Evolutionary conservation across 768 basidiomycete genomes (phyloP).

Genomic region (Nevesoporus exiguus): DNA sequence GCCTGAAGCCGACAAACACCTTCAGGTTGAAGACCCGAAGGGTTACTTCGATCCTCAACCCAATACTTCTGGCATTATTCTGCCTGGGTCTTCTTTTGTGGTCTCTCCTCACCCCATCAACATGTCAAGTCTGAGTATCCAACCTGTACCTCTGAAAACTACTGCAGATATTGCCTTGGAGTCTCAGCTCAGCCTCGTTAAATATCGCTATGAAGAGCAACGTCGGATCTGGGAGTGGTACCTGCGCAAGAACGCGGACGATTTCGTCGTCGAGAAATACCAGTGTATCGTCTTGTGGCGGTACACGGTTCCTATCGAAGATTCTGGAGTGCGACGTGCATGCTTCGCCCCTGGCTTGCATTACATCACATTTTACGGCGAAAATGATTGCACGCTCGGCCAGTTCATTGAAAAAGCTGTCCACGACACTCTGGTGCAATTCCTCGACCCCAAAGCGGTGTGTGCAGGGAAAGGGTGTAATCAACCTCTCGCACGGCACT

Average conservation of each 20-base stretch:
- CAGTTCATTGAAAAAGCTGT: slow-evolving; percentile 87
- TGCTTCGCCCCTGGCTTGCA: slow-evolving; percentile 74
- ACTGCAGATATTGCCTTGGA: slow-evolving; percentile 69
- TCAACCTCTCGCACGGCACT: slow-evolving; percentile 77
- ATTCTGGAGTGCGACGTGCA: slow-evolving; percentile 62
- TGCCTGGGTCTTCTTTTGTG: slow-evolving; percentile 31
- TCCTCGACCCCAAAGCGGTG: slow-evolving; percentile 68
- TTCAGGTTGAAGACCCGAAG: slow-evolving; percentile 30
- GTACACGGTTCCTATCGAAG: slow-evolving; percentile 72
- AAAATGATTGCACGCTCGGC: slow-evolving; percentile 89
- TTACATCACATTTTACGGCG: slow-evolving; percentile 86
- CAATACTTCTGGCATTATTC: slow-evolving; percentile 25
- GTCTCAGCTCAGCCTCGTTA: slow-evolving; percentile 64
- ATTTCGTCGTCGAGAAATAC: slow-evolving; percentile 89
- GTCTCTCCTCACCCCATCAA: slow-evolving; percentile 30
- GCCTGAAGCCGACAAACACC: slow-evolving; percentile 25
- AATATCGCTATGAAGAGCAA: slow-evolving; percentile 83
- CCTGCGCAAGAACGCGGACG: slow-evolving; percentile 77
- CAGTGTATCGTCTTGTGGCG: slow-evolving; percentile 83
- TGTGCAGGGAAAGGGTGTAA: slow-evolving; percentile 86
- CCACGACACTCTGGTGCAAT: slow-evolving; percentile 61
- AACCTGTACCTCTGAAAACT: slow-evolving; percentile 51
- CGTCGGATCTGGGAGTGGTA: slow-evolving; percentile 96
- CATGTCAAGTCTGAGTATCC: slow-evolving; percentile 32
- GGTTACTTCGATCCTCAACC: slow-evolving; percentile 45